Base-by-base conservation (phyloP, 129 eudicot species). In the Artemisia annua region DNA sequence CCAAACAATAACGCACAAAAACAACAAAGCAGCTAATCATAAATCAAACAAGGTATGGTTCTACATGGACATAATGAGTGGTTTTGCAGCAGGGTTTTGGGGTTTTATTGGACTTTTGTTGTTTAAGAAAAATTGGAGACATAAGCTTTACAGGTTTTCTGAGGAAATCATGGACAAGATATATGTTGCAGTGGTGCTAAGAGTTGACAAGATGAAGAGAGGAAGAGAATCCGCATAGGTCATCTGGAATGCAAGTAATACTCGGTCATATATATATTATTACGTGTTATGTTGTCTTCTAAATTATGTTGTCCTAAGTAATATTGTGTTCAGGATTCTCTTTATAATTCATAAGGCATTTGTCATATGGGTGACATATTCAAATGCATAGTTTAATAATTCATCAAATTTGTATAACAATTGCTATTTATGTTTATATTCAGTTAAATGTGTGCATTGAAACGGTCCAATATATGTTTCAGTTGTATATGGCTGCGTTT, bases 11-110 rank as follows among this genome's bases (percentile, higher is more conserved):
- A 46, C 17, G 20, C 20, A 24, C 20, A 28, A 62, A 17, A 62
- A 62, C 67, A 62, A 5, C 15, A 1, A 28, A 5, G 12, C n/a
- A 14, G 67, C 67, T 5, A 15, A 18, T 1, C 11, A 62, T 11
- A 14, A 48, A 13, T 3, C 48, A 9, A 16, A 39, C 12, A 66
- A 20, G 18, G 43, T 66, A 66, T 66, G 71, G 71, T 48, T 13
- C 14, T 66, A 20, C 15, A 18, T 66, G 14, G 71, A 48, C 43
- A 14, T 66, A 19, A 20, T 20, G 57, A 11, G 20, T 46, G 71
- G 71, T 66, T 66, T 66, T 66, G 71, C 71, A 48, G 49, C 71
- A 39, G 70, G 70, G 16, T 46, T 65, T 65, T 65, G 22, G 13
- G 71, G 71, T 20, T 3, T 66, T 66, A 66, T 66, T 19, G 58